Conservation (phyloP, 2,329 filamentous ascomycete species). For the Ophiostoma perfectum region DNA sequence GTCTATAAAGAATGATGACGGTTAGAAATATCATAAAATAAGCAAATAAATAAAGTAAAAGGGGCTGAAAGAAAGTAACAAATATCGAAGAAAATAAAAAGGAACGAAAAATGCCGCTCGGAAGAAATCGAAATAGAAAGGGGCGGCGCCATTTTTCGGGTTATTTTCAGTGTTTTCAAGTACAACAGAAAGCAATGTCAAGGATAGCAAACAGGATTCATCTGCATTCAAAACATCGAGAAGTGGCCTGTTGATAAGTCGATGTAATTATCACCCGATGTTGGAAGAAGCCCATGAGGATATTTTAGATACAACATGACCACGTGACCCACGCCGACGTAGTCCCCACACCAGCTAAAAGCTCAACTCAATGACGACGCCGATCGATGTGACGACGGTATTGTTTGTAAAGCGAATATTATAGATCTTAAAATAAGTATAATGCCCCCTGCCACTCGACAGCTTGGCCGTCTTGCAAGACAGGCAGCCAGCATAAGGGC, state of each 20-base stretch:
- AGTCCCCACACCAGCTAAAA: slow-evolving; percentile 3
- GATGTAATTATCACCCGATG: background rate
- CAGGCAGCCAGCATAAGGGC: background rate
- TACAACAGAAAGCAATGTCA: background rate
- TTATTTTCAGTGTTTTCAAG: no score
- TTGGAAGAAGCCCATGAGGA: background rate
- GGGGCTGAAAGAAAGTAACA: background rate
- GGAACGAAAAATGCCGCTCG: background rate
- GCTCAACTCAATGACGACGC: slow-evolving; percentile 1
- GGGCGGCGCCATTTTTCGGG: background rate
- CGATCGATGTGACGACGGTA: background rate
- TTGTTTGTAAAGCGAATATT: background rate
- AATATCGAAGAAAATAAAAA: background rate
- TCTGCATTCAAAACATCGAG: background rate
- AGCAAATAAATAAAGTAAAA: no score
- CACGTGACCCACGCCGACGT: background rate
- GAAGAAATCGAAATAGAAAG: background rate
- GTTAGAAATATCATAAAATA: background rate
- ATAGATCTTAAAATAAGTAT: background rate
- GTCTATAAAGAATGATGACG: background rate
- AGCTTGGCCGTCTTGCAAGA: background rate
- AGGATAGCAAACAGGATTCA: background rate
- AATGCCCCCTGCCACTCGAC: background rate
- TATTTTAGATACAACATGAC: background rate
- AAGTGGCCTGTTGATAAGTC: slow-evolving; percentile 11